Evolutionary conservation across 495 filamentous ascomycete genomes (phyloP), one percentile per base, ranked within the genome.

Genomic region (Penicillium waksmanii): DNA sequence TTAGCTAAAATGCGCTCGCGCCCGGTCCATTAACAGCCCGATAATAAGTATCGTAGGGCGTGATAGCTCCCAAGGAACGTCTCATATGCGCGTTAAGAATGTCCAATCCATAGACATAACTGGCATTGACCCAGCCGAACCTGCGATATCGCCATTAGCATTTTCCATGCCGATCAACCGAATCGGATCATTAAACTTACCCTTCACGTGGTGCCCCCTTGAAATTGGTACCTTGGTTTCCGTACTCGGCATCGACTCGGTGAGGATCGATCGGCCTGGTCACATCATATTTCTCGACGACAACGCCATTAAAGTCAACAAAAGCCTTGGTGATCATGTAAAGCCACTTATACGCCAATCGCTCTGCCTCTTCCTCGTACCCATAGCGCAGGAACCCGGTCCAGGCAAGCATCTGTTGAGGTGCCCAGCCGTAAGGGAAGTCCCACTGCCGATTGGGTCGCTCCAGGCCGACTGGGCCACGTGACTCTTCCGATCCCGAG

Each of bases 231-330:
- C 95, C 95, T 71, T 98, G 95, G 68, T 98, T 98, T 2, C 95
- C 95, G 70, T 98, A 98, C 74, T 98, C 95, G 57, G 95, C 95
- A 69, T 92, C 89, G 8, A 98, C 95, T 21, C 89, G 86, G 70
- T 98, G 95, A 25, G 95, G 91, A 65, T 94, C 92, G 62, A 93
- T 85, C 21, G 86, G 86, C 53, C 91, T 77, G 48, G 95, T 98
- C 47, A 98, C 95, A 74, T 98, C 90, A 77, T 98, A 98, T 73
- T 98, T 98, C 77, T 98, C 95, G 1, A 97, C 95, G 18, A 98
- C 93, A 31, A 96, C 91, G 19, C 95, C 95, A 65, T 97, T 96
- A 80, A 93, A 98, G 66, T 98, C 93, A 23, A 96, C 90, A 75
- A 98, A 98, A 0, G 93, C 91, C 73, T 95, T 96, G 34, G 90